Conservation (phyloP, 1,284 basidiomycete species). For the Cryptococcus sp. region DNA sequence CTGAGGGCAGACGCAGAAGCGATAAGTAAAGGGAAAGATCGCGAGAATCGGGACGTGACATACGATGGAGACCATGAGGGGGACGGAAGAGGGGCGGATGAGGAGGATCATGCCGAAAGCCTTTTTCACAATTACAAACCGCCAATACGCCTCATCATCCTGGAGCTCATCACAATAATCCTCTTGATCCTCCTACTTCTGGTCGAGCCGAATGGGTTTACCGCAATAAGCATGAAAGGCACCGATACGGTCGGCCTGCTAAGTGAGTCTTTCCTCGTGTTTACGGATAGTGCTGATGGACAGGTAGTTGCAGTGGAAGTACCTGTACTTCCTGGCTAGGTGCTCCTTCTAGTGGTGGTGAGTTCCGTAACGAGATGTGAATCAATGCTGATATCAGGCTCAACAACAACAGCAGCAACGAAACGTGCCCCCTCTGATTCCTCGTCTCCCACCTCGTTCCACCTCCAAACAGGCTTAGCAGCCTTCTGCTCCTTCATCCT, state of each 20-base stretch:
- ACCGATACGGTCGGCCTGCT: constrained; percentile 16
- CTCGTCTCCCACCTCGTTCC: constrained; percentile 11
- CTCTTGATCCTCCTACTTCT: constrained; percentile 14
- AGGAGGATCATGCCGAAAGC: too few relatives aligned
- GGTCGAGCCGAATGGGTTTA: constrained; percentile 8
- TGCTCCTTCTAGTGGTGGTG: constrained; percentile 4
- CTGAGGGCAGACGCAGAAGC: too few relatives aligned
- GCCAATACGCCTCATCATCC: constrained; percentile 4
- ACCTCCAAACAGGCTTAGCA: constrained; percentile 19
- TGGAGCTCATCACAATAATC: constrained; percentile 10
- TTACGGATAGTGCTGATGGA: not conserved
- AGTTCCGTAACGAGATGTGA: not conserved
- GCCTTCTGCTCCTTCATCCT: constrained; percentile 16
- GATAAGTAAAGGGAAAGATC: too few relatives aligned
- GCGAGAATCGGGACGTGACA: too few relatives aligned
- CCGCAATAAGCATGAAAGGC: constrained; percentile 4
- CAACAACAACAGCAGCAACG: too few relatives aligned
- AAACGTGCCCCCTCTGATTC: not conserved
- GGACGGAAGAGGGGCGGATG: too few relatives aligned
- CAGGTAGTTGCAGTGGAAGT: constrained; percentile 13
- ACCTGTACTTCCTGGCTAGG: constrained; percentile 19
- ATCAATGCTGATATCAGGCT: too few relatives aligned
- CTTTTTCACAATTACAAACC: constrained; percentile 17
- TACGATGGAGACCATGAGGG: too few relatives aligned
- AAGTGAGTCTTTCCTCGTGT: constrained; percentile 13